Conservation (phyloP, 306 rosid genomes). For the Hippophae rhamnoides region DNA sequence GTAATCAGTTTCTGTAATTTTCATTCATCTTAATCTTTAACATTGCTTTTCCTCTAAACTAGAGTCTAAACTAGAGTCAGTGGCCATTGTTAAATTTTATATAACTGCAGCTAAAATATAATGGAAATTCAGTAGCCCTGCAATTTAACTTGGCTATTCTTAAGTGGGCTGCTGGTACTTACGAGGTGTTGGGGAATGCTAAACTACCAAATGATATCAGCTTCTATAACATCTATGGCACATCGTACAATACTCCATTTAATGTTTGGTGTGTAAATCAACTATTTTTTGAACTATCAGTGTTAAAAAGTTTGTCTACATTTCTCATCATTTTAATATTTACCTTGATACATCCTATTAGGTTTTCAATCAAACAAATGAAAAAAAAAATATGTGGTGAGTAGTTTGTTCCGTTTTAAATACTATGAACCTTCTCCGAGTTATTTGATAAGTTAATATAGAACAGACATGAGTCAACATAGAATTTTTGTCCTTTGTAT, state of each 20-base stretch:
- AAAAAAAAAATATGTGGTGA: constrained; percentile 30
- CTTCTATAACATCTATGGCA: constrained; percentile 86
- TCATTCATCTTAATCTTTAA: neutral
- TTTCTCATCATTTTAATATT: neutral
- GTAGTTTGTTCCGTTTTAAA: constrained; percentile 18
- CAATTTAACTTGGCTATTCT: constrained; percentile 69
- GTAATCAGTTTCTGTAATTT: neutral
- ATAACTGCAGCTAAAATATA: constrained; percentile 55
- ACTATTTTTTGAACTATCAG: constrained; percentile 9
- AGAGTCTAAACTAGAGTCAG: constrained; percentile 11
- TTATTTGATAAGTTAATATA: neutral
- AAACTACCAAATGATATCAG: constrained; percentile 65
- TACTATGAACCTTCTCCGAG: neutral
- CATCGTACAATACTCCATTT: constrained; percentile 63
- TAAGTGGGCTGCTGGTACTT: constrained; percentile 66
- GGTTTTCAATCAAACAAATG: neutral
- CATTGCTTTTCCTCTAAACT: constrained; percentile 2
- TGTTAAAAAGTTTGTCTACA: neutral
- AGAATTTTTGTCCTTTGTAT: neutral
- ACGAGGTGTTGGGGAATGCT: constrained; percentile 40
- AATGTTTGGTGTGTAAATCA: constrained; percentile 69
- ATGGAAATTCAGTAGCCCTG: constrained; percentile 48
- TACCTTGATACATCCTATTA: neutral
- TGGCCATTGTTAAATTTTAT: constrained; percentile 13
- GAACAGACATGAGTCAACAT: no score